Conservation (phyloP, 2,329 filamentous ascomycete genomes). For the Ophiosphaerella narmari region DNA sequence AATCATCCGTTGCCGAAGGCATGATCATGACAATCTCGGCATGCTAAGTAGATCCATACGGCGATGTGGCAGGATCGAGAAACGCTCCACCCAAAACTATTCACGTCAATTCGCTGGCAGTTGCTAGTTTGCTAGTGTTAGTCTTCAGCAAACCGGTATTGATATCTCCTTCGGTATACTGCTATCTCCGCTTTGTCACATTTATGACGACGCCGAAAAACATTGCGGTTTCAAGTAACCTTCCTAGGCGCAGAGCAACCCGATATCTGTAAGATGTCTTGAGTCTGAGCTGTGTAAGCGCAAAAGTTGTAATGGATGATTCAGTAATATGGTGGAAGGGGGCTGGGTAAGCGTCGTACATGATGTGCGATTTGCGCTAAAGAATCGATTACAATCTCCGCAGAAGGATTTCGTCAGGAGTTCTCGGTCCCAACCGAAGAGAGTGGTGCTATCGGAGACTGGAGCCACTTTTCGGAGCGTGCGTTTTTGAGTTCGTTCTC, state of each 20-base stretch:
- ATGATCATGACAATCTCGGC: constrained; percentile 25
- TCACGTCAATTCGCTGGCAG: constrained; percentile 19
- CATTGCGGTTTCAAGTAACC: no score
- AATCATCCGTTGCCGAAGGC: constrained; percentile 16
- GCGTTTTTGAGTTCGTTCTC: constrained; percentile 30
- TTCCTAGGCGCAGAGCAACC: no score
- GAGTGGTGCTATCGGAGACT: constrained; percentile 27
- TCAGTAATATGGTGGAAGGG: not conserved
- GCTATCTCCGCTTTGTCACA: no score
- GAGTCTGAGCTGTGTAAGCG: no score
- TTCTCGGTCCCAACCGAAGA: constrained; percentile 31
- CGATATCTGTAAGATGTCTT: no score
- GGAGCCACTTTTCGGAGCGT: constrained; percentile 40
- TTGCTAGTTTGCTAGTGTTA: not conserved
- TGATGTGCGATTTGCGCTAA: not conserved
- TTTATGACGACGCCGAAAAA: no score
- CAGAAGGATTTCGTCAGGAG: constrained; percentile 11
- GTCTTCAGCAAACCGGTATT: not conserved
- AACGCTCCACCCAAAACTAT: constrained; percentile 18
- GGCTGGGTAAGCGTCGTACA: not conserved
- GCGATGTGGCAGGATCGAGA: constrained; percentile 19
- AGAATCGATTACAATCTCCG: constrained; percentile 4
- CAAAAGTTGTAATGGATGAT: no score
- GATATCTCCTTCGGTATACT: not conserved
- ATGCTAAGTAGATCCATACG: constrained; percentile 22